phyloP scores from a whole-genome alignment of 148 eudicot genomes.

The Vaccinium macrocarpon region DNA sequence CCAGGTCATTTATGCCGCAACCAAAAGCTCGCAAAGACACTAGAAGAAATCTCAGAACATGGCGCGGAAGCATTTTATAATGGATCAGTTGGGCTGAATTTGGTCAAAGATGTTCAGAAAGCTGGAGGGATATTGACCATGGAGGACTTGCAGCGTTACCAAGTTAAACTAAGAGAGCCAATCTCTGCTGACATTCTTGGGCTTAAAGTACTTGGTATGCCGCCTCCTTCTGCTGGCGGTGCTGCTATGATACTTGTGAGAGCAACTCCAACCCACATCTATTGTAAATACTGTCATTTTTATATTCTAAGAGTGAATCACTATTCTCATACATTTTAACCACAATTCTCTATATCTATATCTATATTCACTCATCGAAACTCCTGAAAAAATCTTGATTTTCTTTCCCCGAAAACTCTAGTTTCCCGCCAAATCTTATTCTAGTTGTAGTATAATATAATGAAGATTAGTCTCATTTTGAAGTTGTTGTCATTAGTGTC shows the following conservation, averaged over 20 bases:
- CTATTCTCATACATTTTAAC: neutral
- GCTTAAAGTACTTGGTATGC: slow-evolving; percentile 35
- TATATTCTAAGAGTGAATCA: neutral
- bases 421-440: neutral
- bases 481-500: neutral
- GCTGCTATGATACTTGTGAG: slow-evolving; percentile 34
- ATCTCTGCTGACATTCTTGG: slow-evolving; percentile 30
- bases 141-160: slow-evolving; percentile 35
- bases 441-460: neutral
- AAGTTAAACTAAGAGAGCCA: slow-evolving; percentile 32
- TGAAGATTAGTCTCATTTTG: neutral
- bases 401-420: neutral
- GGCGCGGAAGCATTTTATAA: slow-evolving; percentile 36
- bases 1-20: slow-evolving; percentile 29
- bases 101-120: slow-evolving; percentile 31
- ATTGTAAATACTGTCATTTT: neutral
- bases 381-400: neutral
- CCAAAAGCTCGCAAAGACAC: slow-evolving; percentile 30
- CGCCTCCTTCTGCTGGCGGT: slow-evolving; percentile 48
- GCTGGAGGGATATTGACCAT: slow-evolving; percentile 36
- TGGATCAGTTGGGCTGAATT: slow-evolving; percentile 30
- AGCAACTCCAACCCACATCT: neutral
- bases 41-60: slow-evolving; percentile 19
- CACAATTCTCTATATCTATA: neutral
- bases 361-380: neutral